A percentile compares a stretch with the other conserved stretches of the same genome.
phyloP scores from a whole-genome alignment of 2,329 filamentous ascomycete genomes.

The Canariomyces notabilis region DNA sequence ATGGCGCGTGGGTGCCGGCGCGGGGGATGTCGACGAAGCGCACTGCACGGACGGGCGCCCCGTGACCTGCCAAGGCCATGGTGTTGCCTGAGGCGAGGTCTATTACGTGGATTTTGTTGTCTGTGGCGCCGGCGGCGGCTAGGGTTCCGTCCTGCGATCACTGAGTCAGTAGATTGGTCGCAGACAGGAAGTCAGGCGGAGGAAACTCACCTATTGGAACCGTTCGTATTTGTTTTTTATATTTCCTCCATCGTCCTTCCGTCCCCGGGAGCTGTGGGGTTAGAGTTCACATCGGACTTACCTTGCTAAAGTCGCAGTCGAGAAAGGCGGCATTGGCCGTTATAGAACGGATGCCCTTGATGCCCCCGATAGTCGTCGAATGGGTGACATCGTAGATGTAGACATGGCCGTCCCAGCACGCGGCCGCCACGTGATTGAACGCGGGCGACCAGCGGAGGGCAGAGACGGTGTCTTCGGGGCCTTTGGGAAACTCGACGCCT shows the following conservation, averaged over 20 bases:
- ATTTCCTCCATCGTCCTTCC: constrained; percentile 23
- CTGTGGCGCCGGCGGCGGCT: constrained; percentile 30
- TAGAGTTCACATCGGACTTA: constrained; percentile 31
- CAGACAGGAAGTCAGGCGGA: background rate
- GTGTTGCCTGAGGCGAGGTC: constrained; percentile 28
- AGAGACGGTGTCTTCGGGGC: constrained; percentile 33
- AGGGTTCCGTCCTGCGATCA: constrained; percentile 31
- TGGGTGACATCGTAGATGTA: constrained; percentile 32
- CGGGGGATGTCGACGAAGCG: constrained; percentile 30
- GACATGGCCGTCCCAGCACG: constrained; percentile 34
- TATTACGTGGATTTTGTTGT: constrained; percentile 29
- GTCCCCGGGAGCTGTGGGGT: constrained; percentile 27
- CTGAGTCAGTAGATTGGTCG: constrained; percentile 2
- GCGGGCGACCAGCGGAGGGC: constrained; percentile 34
- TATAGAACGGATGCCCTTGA: constrained; percentile 25
- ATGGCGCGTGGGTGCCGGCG: constrained; percentile 18
- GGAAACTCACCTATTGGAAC: constrained; percentile 21
- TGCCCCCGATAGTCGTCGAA: constrained; percentile 20
- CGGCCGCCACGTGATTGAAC: constrained; percentile 30
- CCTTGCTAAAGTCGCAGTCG: constrained; percentile 35
- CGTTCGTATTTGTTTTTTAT: constrained; percentile 17
- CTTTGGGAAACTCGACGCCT: constrained; percentile 26
- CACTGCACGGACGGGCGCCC: constrained; percentile 29
- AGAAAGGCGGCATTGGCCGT: constrained; percentile 28
- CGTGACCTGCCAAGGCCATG: constrained; percentile 27